A percentile compares a stretch with the other conserved stretches of the same genome.
Conservation (phyloP, 176 grass and related monocot species). For the Areca catechu region DNA sequence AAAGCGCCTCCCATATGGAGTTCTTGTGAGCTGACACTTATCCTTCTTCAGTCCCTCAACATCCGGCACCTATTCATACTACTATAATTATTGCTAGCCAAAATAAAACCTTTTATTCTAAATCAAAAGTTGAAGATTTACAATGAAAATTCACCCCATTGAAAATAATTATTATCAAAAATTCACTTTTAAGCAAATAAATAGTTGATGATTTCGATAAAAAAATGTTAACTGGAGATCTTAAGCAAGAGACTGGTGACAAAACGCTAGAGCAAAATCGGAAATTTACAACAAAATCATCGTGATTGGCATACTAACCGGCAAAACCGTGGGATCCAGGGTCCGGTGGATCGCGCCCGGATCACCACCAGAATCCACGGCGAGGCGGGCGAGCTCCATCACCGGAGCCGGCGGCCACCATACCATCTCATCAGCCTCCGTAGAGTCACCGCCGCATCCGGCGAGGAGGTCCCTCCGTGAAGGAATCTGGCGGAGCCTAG, state of each 20-base stretch:
- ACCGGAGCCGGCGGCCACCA: constrained; percentile 82
- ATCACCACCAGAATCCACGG: constrained; percentile 72
- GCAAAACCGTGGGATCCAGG: constrained; percentile 65
- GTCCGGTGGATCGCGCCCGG: constrained; percentile 49
- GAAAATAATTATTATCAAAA: too few relatives aligned
- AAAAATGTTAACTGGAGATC: too few relatives aligned
- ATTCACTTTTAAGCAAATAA: too few relatives aligned
- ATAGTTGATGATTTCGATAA: too few relatives aligned
- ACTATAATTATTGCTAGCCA: too few relatives aligned
- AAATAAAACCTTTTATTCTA: too few relatives aligned
- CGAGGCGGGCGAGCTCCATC: constrained; percentile 71
- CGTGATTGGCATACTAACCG: constrained; percentile 24
- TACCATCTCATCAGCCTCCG: constrained; percentile 43
- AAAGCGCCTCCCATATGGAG: constrained; percentile 63
- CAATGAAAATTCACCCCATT: too few relatives aligned
- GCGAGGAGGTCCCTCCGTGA: neutral
- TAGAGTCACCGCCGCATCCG: neutral
- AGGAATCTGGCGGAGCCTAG: constrained; percentile 17
- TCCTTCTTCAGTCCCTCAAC: constrained; percentile 42
- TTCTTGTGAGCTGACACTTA: constrained; percentile 79
- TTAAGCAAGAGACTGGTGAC: too few relatives aligned
- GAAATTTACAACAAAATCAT: too few relatives aligned
- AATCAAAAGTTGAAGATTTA: too few relatives aligned
- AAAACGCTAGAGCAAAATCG: too few relatives aligned
- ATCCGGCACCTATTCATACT: constrained; percentile 57